Percentiles rank a stretch among this genome's conserved stretches.
phyloP scores from a whole-genome alignment of 108 stramenopile species.

The Cyclotella atomus region DNA sequence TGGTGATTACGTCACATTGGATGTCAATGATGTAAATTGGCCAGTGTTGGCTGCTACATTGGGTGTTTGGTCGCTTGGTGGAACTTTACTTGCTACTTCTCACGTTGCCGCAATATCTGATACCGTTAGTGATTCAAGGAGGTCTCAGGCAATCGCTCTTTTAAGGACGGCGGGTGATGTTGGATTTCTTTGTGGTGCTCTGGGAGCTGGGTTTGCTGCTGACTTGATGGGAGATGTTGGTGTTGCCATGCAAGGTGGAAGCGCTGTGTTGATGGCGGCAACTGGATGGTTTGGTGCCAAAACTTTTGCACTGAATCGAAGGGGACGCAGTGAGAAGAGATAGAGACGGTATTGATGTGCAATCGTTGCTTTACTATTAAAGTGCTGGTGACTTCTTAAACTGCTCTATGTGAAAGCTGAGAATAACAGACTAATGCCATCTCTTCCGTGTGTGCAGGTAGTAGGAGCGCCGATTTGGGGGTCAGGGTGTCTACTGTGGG shows the following conservation, averaged over 20 bases:
- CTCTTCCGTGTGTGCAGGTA: too few species aligned
- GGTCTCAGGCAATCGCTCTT: constrained; percentile 87
- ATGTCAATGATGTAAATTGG: constrained; percentile 33
- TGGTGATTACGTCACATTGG: constrained; percentile 2
- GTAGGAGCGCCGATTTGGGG: too few species aligned
- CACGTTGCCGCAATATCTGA: constrained; percentile 82
- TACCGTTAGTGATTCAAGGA: constrained; percentile 55
- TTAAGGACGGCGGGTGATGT: constrained; percentile 85
- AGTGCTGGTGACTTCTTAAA: too few species aligned
- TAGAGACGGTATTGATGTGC: too few species aligned
- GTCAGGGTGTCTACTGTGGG: too few species aligned
- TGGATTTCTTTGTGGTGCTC: constrained; percentile 83
- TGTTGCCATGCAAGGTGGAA: constrained; percentile 73
- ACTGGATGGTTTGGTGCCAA: constrained; percentile 73
- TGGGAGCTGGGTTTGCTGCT: constrained; percentile 68
- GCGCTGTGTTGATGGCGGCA: constrained; percentile 66
- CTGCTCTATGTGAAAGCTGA: too few species aligned
- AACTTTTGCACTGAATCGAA: constrained; percentile 15
- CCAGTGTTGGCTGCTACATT: constrained; percentile 60
- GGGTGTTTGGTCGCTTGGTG: constrained; percentile 76
- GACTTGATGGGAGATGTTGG: constrained; percentile 71
- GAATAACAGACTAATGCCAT: too few species aligned
- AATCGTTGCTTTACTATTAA: too few species aligned
- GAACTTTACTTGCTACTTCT: constrained; percentile 72
- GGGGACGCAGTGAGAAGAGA: too few species aligned